These are phyloP conservation scores for Scleromitrula shiraiana DNA, from an alignment of 2,329 filamentous ascomycete genomes.

Conservation along the genomic window DNA sequence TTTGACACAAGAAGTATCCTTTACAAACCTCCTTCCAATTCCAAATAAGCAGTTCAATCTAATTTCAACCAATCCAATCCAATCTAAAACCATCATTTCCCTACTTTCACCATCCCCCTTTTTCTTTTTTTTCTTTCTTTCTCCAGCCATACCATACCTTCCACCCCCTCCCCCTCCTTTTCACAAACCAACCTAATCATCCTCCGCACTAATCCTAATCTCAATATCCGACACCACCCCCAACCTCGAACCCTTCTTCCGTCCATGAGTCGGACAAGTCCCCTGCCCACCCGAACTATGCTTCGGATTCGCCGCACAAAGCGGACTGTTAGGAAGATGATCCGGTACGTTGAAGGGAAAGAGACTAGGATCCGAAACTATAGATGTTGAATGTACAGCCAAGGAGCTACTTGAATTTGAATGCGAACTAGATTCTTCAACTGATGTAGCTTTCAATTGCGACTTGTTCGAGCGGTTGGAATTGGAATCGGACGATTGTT, in stretches of 20 bases:
- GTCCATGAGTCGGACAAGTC: conserved; percentile 36
- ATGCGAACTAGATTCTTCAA: not conserved
- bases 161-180: no score
- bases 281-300: conserved; percentile 32
- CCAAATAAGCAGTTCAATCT: no score
- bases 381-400: not conserved
- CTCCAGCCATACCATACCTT: no score
- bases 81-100: no score
- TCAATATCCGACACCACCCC: conserved; percentile 13
- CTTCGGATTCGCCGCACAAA: conserved; percentile 36
- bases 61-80: no score
- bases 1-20: no score
- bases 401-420: not conserved
- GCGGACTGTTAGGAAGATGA: conserved; percentile 35
- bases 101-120: no score
- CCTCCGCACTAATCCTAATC: conserved; percentile 4
- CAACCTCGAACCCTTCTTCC: conserved; percentile 19
- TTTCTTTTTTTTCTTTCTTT: no score
- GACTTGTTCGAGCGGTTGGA: not conserved
- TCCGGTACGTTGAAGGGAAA: conserved; percentile 36
- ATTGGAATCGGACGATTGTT: not conserved
- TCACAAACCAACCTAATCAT: no score
- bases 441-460: not conserved
- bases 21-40: no score
- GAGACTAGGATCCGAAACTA: not conserved